Percentiles rank a stretch among this genome's conserved stretches.
phyloP scores from a whole-genome alignment of 2,329 filamentous ascomycete genomes.

The Colletotrichum graminicola region DNA sequence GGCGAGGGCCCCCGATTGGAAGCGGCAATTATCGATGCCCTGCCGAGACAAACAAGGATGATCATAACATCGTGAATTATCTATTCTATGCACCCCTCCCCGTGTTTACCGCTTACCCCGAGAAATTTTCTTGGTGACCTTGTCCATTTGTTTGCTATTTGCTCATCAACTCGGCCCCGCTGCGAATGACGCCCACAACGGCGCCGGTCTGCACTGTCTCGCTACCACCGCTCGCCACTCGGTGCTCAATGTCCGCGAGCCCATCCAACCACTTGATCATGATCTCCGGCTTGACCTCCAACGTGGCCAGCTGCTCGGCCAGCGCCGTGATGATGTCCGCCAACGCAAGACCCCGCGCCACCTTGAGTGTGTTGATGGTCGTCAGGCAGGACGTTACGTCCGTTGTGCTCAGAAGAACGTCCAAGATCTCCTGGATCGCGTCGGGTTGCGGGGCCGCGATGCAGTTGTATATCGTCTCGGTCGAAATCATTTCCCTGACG shows the following conservation, averaged over 20 bases:
- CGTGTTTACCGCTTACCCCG: not conserved
- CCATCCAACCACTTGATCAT: slow-evolving; percentile 94
- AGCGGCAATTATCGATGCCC: not conserved
- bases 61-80: slow-evolving; percentile 40
- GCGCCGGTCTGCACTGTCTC: slow-evolving; percentile 94
- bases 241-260: slow-evolving; percentile 91
- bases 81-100: not conserved
- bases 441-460: slow-evolving; percentile 94
- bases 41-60: not conserved
- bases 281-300: slow-evolving; percentile 88
- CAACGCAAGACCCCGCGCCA: slow-evolving; percentile 85
- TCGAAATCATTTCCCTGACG: slow-evolving; percentile 83
- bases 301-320: slow-evolving; percentile 82
- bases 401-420: slow-evolving; percentile 83
- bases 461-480: slow-evolving; percentile 95
- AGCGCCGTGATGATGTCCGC: slow-evolving; percentile 93
- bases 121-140: not conserved
- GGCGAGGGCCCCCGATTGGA: not conserved
- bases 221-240: slow-evolving; percentile 87
- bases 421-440: slow-evolving; percentile 86
- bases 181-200: slow-evolving; percentile 87
- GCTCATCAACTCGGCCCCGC: slow-evolving; percentile 80
- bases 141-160: slow-evolving; percentile 42
- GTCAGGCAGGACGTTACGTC: slow-evolving; percentile 92
- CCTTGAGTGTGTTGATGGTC: slow-evolving; percentile 90